Conservation (phyloP, 225 moss, liverwort and hornwort species). For the Bryum argenteum region DNA sequence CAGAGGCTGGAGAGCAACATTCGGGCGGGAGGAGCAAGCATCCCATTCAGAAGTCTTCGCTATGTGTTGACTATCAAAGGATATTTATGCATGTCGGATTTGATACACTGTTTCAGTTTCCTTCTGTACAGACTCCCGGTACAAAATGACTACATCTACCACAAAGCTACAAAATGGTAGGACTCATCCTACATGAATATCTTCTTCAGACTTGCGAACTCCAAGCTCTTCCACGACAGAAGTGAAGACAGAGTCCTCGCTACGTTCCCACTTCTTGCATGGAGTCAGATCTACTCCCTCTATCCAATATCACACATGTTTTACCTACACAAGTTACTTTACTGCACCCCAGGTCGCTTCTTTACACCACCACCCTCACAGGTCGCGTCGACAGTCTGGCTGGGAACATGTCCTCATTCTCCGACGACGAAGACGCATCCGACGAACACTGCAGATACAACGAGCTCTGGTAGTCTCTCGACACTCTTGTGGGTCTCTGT, state of each 20-base stretch:
- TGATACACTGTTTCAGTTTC: slow-evolving; percentile 16
- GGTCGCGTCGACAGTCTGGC: slow-evolving; percentile 24
- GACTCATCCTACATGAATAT: slow-evolving; percentile 18
- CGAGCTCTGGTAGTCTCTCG: slow-evolving; percentile 24
- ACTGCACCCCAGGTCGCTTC: background rate
- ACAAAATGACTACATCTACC: slow-evolving; percentile 5
- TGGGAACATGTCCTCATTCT: slow-evolving; percentile 35
- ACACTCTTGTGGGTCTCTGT: background rate
- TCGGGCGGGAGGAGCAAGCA: background rate
- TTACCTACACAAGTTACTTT: slow-evolving; percentile 24
- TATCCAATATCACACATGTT: slow-evolving; percentile 43
- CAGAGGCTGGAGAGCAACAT: background rate
- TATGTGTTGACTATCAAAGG: background rate
- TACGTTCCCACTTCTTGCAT: slow-evolving; percentile 23
- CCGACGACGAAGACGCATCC: slow-evolving; percentile 42
- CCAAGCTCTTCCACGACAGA: slow-evolving; percentile 17
- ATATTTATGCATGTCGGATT: background rate
- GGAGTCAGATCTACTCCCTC: slow-evolving; percentile 18
- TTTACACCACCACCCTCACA: slow-evolving; percentile 24
- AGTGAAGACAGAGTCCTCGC: slow-evolving; percentile 22
- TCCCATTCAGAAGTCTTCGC: background rate
- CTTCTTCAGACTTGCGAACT: slow-evolving; percentile 12
- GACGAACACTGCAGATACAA: slow-evolving; percentile 41
- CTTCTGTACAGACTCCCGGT: slow-evolving; percentile 34
- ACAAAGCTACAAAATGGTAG: slow-evolving; percentile 27